Evolutionary conservation across 129 eudicot genomes (phyloP), one percentile per base, ranked within the genome.

Genomic region (Solidago caesia): DNA sequence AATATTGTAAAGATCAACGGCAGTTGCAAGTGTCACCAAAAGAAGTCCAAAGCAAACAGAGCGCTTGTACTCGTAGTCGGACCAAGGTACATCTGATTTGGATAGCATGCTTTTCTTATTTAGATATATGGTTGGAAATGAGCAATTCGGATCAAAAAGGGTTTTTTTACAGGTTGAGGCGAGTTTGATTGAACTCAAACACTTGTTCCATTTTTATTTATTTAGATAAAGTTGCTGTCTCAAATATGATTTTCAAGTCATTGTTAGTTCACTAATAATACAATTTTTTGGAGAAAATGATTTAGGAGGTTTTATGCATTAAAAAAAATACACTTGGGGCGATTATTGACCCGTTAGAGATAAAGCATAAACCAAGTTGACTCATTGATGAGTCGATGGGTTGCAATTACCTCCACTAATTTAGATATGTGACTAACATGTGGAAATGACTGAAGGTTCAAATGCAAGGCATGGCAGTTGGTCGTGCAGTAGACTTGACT

Each of bases 381-480:
- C 52, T 12, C 16, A 7, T 67, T 67, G 58, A 4, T 47, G 12
- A 68, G 58, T 9, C 25, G 47, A 68, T 4, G 59, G 59, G 45
- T 48, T 13, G 51, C 49, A 48, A 13, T 6, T 49, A 46, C n/a
- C 44, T 14, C 21, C 62, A 21, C 8, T 44, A 26, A 27, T 45
- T 33, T 64, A 39, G 14, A 64, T 48, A 33, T 14, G 9, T 44
- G 5, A 26, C n/a, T 68, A 68, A 68, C 33, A 58, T 44, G 16
- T 33, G 68, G 16, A 61, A 68, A 60, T 58, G 11, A 26, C 44
- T 66, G 12, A 79, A 92, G 98, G 98, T 94, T 67, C 98, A 90
- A 88, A 94, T 94, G 98, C 96, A 88, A 82, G 98, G 98, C 44
- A 81, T 87, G 75, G 97, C 93, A n/a, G 98, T 94, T 64, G 97